These are phyloP conservation scores for Kalmanozyma brasiliensis DNA, from an alignment of 1,284 basidiomycete genomes.

Conservation along the genomic window DNA sequence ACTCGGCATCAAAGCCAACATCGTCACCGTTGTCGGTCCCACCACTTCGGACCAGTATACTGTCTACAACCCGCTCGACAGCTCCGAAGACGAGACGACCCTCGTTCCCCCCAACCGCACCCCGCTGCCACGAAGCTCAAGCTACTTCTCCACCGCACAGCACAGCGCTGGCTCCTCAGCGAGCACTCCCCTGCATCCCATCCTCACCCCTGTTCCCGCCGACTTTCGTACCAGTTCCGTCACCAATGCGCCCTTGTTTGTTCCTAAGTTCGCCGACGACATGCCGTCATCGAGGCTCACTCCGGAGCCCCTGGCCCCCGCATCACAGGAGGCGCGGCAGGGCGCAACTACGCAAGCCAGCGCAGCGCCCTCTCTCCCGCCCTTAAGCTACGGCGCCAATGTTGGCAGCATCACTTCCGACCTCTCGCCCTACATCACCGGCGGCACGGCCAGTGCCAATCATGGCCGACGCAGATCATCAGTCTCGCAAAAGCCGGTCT, in stretches of 20 bases:
- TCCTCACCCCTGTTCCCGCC: conserved; percentile 36
- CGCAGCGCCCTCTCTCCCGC: conserved; percentile 12
- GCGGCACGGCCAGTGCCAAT: not conserved
- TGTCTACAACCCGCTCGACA: conserved; percentile 43
- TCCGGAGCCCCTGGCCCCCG: conserved; percentile 8
- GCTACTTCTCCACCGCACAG: conserved; percentile 32
- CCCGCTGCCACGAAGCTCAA: conserved; percentile 37
- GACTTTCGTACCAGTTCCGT: conserved; percentile 51
- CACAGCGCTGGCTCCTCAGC: conserved; percentile 27
- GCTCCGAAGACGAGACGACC: conserved; percentile 35
- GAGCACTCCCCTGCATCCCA: conserved; percentile 18
- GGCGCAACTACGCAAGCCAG: not conserved
- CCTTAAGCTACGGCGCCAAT: conserved; percentile 5
- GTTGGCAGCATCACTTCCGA: conserved; percentile 10
- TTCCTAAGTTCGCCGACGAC: conserved; percentile 45
- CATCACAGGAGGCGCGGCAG: conserved; percentile 4
- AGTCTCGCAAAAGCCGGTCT: conserved; percentile 20
- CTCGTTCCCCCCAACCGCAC: conserved; percentile 23
- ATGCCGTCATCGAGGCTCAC: conserved; percentile 9
- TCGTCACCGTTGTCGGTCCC: conserved; percentile 23
- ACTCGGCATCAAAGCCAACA: conserved; percentile 49
- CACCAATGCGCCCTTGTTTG: conserved; percentile 57
- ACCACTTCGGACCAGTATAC: conserved; percentile 23
- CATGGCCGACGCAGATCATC: conserved; percentile 30
- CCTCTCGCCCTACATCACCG: conserved; percentile 12